Evolutionary conservation across 2,329 filamentous ascomycete genomes (phyloP), one percentile per base, ranked within the genome.

Genomic region (Ramularia collo-cygni): DNA sequence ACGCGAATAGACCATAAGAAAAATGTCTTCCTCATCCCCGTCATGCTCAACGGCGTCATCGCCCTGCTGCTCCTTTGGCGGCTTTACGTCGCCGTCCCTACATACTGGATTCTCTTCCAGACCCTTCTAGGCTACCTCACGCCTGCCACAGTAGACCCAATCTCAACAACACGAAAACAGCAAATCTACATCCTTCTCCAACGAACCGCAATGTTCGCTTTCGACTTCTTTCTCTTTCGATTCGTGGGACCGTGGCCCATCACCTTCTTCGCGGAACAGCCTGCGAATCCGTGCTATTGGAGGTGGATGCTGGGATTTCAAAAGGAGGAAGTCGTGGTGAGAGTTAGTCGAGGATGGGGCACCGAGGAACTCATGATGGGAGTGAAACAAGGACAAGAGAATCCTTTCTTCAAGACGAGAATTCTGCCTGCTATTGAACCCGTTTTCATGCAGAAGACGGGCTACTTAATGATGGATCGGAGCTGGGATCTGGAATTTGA

Each of bases 401-500:
- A 67, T 38, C 62, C 67, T 4, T 71, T 79, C 38, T 74, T 86
- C 52, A 70, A 79, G 51, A 70, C 70, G 9, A 72, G 77, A 43
- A 64, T 94, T 32, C 63, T 79, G 46, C 73, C 77, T 2, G 89
- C 86, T 2, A 82, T 89, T 3, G 74, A 81, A 12, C 75, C 79
- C 15, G 65, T 77, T 54, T 71, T 80, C 37, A 69, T 90, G 54
- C 69, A 74, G 52, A 95, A 93, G 73, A 95, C 88, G 19, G 88
- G 87, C 14, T 94, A 93, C 59, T 65, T 93, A 48, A 80, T 92
- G 51, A 84, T 94, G 71, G 85, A 89, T 59, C 76, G 74, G 46
- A 76, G 87, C 46, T 96, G 87, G 82, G 85, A 94, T 61, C 68
- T 95, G 44, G 88, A 95, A 60, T 95, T 89, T 74, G 72, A 72